Percentiles rank a stretch among this genome's conserved stretches.
These are phyloP conservation scores for Serendipita indica DNA, from an alignment of 768 basidiomycete genomes.

Conservation along the genomic window DNA sequence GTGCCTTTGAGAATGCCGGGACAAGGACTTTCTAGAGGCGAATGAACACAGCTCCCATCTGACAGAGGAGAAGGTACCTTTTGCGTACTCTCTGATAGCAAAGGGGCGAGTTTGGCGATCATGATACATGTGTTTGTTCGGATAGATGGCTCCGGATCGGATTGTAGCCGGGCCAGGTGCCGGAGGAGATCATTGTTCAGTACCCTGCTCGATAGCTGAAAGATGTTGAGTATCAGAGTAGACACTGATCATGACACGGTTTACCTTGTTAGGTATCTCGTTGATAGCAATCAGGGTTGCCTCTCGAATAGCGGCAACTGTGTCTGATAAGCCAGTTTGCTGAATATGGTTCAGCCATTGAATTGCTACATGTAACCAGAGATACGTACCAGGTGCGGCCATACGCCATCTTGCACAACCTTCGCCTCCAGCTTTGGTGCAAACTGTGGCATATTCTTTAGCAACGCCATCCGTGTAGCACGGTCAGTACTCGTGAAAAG, in stretches of 20 bases:
- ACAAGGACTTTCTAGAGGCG: conserved; percentile 73
- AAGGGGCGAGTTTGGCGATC: conserved; percentile 77
- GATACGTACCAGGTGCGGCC: conserved; percentile 70
- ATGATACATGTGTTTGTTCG: conserved; percentile 96
- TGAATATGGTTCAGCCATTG: conserved; percentile 21
- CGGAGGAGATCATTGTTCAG: conserved; percentile 94
- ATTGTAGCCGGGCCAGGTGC: conserved; percentile 82
- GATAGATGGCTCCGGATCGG: conserved; percentile 85
- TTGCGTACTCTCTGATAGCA: conserved; percentile 74
- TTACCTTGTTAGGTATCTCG: conserved; percentile 69
- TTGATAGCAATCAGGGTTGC: conserved; percentile 83
- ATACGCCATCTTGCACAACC: conserved; percentile 73
- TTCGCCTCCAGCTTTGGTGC: conserved; percentile 77
- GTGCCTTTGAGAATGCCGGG: conserved; percentile 77
- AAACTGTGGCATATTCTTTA: conserved; percentile 74
- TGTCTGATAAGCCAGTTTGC: conserved; percentile 95
- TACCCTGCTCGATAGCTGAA: conserved; percentile 73
- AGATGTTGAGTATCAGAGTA: neutral
- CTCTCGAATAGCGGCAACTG: conserved; percentile 85
- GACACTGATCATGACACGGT: neutral
- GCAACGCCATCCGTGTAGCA: conserved; percentile 82
- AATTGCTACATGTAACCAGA: neutral
- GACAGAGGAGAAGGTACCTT: neutral
- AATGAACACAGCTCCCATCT: neutral
- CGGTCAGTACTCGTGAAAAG: conserved; percentile 83